A percentile compares a stretch with the other conserved stretches of the same genome.
These are phyloP conservation scores for Fraxinus quadrangulata DNA, from an alignment of 257 asterid genomes.

Conservation along the genomic window DNA sequence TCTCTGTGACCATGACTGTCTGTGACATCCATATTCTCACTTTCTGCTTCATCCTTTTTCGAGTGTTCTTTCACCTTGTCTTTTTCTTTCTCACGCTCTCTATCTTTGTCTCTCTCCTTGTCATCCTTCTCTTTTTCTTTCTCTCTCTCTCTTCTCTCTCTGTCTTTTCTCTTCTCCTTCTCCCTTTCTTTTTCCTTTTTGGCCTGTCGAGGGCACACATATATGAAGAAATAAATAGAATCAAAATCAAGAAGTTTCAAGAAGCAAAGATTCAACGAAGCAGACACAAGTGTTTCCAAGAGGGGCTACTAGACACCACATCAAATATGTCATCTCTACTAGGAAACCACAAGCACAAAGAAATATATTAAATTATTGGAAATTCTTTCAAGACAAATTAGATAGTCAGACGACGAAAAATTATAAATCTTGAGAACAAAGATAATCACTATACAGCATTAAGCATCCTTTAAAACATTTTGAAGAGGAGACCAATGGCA, in stretches of 20 bases:
- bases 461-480: too few species aligned
- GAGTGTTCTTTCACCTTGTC: slow-evolving; percentile 72
- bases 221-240: slow-evolving; percentile 11
- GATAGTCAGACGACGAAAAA: neutral
- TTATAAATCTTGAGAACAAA: neutral
- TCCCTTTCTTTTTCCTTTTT: slow-evolving; percentile 89
- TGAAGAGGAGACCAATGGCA: too few species aligned
- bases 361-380: too few species aligned
- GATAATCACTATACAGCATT: neutral
- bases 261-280: neutral
- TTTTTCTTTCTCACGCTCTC: slow-evolving; percentile 67
- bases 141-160: slow-evolving; percentile 43
- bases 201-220: slow-evolving; percentile 44
- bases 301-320: too few species aligned
- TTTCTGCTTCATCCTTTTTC: slow-evolving; percentile 65
- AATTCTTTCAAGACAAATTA: neutral
- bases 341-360: too few species aligned
- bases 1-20: slow-evolving; percentile 68
- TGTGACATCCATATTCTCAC: slow-evolving; percentile 49
- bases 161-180: slow-evolving; percentile 70
- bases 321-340: too few species aligned
- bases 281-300: neutral
- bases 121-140: slow-evolving; percentile 33
- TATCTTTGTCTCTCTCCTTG: slow-evolving; percentile 59
- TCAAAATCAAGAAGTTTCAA: neutral